A percentile compares a stretch with the other conserved stretches of the same genome.
These are phyloP conservation scores for Eucalyptus victrix DNA, from an alignment of 345 rosid species.

Conservation along the genomic window DNA sequence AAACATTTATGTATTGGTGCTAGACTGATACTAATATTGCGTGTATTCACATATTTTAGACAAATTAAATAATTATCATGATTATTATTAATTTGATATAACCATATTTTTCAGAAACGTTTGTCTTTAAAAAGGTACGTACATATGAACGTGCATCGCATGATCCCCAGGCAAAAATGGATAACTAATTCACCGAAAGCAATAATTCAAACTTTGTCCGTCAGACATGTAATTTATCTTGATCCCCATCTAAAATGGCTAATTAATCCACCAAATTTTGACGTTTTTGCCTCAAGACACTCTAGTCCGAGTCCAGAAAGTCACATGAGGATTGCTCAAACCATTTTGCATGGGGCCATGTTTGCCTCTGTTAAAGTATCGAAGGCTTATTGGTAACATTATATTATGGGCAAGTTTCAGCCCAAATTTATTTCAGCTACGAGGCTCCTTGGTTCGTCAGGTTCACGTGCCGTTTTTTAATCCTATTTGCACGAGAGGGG, in stretches of 20 bases:
- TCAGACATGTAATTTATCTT: neutral
- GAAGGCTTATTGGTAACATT: neutral
- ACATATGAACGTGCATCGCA: neutral
- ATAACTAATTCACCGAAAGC: neutral
- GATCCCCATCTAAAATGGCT: neutral
- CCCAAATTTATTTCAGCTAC: neutral
- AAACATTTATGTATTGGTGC: neutral
- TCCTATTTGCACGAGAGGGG: too few species aligned
- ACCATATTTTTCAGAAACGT: neutral
- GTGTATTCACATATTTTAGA: neutral
- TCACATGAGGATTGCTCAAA: neutral
- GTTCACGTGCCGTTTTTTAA: neutral
- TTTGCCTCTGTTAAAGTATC: neutral
- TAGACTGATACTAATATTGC: neutral
- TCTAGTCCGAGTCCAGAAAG: neutral
- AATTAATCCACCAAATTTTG: neutral
- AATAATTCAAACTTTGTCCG: neutral
- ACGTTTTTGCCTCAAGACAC: neutral
- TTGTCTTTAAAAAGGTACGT: neutral
- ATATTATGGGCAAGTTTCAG: neutral
- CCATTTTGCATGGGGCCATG: neutral
- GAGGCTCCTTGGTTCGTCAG: neutral
- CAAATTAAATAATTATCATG: neutral
- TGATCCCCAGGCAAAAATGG: neutral
- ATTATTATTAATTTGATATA: neutral